Evolutionary conservation across 1,139 yeast genomes (phyloP), one percentile per base, ranked within the genome.

Genomic region (Geotrichum citri-aurantii): DNA sequence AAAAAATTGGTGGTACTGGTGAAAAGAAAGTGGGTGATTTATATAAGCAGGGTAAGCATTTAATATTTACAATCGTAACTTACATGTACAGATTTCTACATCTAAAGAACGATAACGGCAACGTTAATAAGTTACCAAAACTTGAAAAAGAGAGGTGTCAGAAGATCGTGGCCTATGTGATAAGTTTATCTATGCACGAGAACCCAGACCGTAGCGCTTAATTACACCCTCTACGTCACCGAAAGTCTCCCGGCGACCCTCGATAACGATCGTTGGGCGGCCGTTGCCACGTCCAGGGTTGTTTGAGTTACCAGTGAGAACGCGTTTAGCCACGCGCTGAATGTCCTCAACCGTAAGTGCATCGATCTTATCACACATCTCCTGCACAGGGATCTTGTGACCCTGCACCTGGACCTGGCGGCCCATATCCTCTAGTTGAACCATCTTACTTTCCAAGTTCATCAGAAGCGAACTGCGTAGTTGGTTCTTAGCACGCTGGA

Each of bases 361-460:
- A 62, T 86, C 90, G 62, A 93, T 91, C 67, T 85, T 85, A 11
- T 75, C 77, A 60, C 93, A 86, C 96, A 93, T 91, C 67, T 91
- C 96, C 48, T 79, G 77, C 8, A 91, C 86, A 14, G 89, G 83
- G n/a, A 93, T 81, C 65, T 88, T 81, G 65, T 81, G 81, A 50
- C 90, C 91, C 69, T 88, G 91, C 58, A 90, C 83, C 73, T 89
- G 96, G 33, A 93, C 83, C 73, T 93, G 99, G 72, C 99, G 83
- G 12, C 99, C 99, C 73, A 92, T 79, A 69, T 93, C 99, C 73
- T 93, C 99, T 57, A 93, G 77, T 67, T 88, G 92, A 19, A 95
- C 96, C 78, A 93, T 81, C 71, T 88, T 90, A 65, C 95, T 85
- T 72, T 93, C 99, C 53, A 92, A 80, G 69, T 92, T 93, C 97